Conservation (phyloP, 331 rosid species). For the Malus hybrid region DNA sequence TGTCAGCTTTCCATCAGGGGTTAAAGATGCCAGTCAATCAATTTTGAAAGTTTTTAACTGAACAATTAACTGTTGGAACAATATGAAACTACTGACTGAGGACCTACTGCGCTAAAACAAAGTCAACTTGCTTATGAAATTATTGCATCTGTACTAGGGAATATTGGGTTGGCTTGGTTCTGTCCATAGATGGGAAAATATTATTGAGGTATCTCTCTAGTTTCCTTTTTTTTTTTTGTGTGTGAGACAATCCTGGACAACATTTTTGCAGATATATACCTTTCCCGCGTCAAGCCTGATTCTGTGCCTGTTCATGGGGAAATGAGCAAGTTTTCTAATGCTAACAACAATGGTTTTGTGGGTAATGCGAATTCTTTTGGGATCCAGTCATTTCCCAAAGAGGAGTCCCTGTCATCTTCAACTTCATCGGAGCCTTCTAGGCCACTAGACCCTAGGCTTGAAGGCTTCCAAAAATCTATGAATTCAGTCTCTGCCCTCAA, state of each 20-base stretch:
- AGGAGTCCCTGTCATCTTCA: constrained; percentile 47
- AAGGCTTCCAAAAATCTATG: constrained; percentile 50
- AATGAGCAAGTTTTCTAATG: constrained; percentile 38
- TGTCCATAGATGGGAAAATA: background rate
- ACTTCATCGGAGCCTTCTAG: constrained; percentile 58
- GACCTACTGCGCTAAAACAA: background rate
- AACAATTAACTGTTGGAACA: background rate
- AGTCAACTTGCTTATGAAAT: background rate
- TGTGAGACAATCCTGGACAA: constrained; percentile 8
- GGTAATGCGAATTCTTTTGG: constrained; percentile 38
- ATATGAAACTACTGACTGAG: background rate
- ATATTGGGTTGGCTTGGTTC: background rate
- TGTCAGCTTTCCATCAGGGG: no score
- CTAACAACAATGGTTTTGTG: constrained; percentile 48
- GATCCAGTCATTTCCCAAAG: constrained; percentile 48
- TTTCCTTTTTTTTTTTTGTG: background rate
- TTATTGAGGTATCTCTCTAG: background rate
- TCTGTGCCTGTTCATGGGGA: constrained; percentile 49
- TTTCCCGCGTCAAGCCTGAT: constrained; percentile 58
- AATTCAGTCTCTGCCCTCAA: constrained; percentile 70
- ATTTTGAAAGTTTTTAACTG: no score
- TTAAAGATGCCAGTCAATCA: no score
- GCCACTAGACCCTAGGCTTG: constrained; percentile 57
- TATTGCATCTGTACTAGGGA: background rate
- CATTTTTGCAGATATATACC: constrained; percentile 55